Evolutionary conservation across 2,329 filamentous ascomycete genomes (phyloP), one percentile per base, ranked within the genome.

Genomic region (Talaromyces sp.): DNA sequence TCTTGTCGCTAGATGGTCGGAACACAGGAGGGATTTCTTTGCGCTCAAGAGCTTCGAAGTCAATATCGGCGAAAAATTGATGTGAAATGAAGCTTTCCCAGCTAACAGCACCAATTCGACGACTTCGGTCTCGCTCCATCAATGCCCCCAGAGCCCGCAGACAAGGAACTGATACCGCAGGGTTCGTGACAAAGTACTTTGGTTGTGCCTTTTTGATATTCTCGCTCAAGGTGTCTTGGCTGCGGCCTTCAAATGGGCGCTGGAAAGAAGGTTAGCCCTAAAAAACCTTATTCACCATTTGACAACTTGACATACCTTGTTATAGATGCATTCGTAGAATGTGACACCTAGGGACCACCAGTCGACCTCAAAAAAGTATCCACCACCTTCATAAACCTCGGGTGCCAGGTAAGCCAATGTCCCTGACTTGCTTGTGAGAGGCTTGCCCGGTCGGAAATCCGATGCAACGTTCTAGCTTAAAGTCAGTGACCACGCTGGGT

Each of bases 271-370:
- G 65, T 78, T 65, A 78, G 72, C 49, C 6, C 11, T 16, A 33
- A 10, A 2, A 14, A n/a, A 6, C 20, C 56, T 29, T 20, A 9
- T 11, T 37, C 39, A 6, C 1, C 14, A 32, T 30, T 7, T 22
- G 13, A 16, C 27, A 37, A 20, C 29, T 17, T 11, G 16, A 40
- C 47, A 20, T 45, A 91, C 91, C 87, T 95, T 97, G 77, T 95
- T 96, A 78, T 97, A 99, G 61, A 99, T 97, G 81, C 94, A 97
- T 74, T 99, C 94, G 73, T 97, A 99, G 73, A 97, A 97, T n/a
- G 96, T 83, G 41, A 99, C 94, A 44, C 94, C 94, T 19, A 99
- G 76, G 5, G 94, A 97, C 94, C 94, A 99, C 94, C 94, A 99
- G 71, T 99, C 94, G 37, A 94, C 92, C 64, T 94, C 90, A 42